Base-by-base conservation (phyloP, 768 basidiomycete species). In the Termitomyces sp. region DNA sequence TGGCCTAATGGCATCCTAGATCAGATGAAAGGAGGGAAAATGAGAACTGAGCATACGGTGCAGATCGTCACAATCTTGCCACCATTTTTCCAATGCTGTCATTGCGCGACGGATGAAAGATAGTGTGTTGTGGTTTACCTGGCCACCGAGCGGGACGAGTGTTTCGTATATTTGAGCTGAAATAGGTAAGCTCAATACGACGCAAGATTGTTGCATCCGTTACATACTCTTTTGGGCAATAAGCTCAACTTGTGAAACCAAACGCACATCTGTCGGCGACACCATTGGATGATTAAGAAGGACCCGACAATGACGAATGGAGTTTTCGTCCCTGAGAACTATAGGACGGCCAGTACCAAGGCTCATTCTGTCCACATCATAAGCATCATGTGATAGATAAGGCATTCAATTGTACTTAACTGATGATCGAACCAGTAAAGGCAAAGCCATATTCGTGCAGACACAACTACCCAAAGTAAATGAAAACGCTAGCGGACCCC, bases 401-500 rank as follows among this genome's bases (percentile, higher is more conserved):
- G 28, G 13, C n/a, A 20, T 60, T 57, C 35, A 55, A 45, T 24
- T 54, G 55, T 32, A 77, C 88, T 60, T 65, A 41, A 92, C 92
- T 94, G 90, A 74, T 94, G 94, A 74, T 96, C 94, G 66, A 96
- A 93, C 91, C 93, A 93, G 69, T 95, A 96, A 44, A 96, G 80
- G 68, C 93, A 94, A 58, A 95, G 76, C 94, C 94, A 97, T 60
- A 95, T 93, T 52, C 94, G 82, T 2, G 93, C 92, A 59, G 93
- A 94, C 7, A 96, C 88, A 47, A 96, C 91, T 92, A 66, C 24
- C 57, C 58, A 58, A 56, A 59, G 26, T 41, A 52, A 18, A 36
- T 56, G 36, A 59, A 41, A 30, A 41, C 32, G 30, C 52, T 30
- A 14, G 5, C 5, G 40, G 24, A 30, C 10, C 18, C 44, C 9